A percentile compares a stretch with the other conserved stretches of the same genome.
phyloP scores from a whole-genome alignment of 1,139 yeast species.

The Ogataea hybrid region DNA sequence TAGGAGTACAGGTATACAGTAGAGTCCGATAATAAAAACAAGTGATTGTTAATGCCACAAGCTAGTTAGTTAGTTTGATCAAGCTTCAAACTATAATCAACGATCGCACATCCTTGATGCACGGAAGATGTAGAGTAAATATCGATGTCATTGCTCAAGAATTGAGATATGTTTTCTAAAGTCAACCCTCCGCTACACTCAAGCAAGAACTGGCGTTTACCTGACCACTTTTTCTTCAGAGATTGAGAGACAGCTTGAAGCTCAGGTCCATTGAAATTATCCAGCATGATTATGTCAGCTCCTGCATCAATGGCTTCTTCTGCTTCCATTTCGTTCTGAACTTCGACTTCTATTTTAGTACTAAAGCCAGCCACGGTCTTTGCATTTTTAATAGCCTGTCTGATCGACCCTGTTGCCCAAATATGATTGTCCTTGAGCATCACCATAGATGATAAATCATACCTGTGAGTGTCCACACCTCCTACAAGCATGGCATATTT shows the following conservation, averaged over 20 bases:
- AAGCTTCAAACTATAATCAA: constrained; percentile 85
- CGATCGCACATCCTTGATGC: constrained; percentile 81
- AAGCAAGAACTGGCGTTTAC: constrained; percentile 55
- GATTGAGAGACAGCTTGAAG: constrained; percentile 63
- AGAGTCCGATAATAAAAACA: background rate
- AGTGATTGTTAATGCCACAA: background rate
- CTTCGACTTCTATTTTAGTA: constrained; percentile 89
- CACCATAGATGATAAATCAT: constrained; percentile 90
- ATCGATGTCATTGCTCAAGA: constrained; percentile 77
- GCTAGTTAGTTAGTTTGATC: constrained; percentile 13
- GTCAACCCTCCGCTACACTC: constrained; percentile 95
- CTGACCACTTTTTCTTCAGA: constrained; percentile 58
- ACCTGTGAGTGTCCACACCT: constrained; percentile 90
- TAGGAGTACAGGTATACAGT: constrained; percentile 2
- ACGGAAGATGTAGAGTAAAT: constrained; percentile 90
- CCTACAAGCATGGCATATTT: constrained; percentile 95
- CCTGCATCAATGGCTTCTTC: constrained; percentile 92
- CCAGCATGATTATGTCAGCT: constrained; percentile 95
- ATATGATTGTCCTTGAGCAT: constrained; percentile 96
- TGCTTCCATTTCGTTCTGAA: constrained; percentile 79
- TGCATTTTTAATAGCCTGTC: constrained; percentile 76
- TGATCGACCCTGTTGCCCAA: constrained; percentile 89
- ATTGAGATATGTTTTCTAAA: constrained; percentile 60
- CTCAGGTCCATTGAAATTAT: constrained; percentile 73
- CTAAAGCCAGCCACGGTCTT: constrained; percentile 85